Base-by-base conservation (phyloP, 176 grass and related monocot species). In the Aegilops longissima region DNA sequence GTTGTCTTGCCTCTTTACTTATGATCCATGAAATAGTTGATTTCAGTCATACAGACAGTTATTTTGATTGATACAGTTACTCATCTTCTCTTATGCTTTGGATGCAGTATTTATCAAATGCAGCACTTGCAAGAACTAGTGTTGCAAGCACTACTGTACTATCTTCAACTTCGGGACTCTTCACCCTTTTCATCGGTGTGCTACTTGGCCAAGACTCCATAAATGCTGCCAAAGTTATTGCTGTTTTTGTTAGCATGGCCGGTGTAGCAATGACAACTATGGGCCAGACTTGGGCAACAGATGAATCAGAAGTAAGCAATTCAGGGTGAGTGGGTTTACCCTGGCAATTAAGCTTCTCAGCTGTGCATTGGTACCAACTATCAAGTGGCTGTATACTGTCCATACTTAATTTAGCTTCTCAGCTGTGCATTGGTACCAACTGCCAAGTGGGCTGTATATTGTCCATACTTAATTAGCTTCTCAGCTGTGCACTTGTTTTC, bases 71-170 rank as follows among this genome's bases (percentile, higher is more conserved):
- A 52, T n/a, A 59, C 77, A 27, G 5, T 39, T 76, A 87, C 86
- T 87, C 67, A 84, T 68, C 44, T 75, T 73, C 73, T 81, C 58
- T 80, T 87, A 31, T 70, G 25, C 66, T 88, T 45, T 94, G 74
- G 54, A 78, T 95, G 82, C 87, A 99, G 97, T 99, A 99, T 82
- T 89, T 99, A 72, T 99, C 97, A 58, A 99, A 99, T 96, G 97
- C 97, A 12, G 97, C 94, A 17, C 97, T 99, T 89, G 92, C 94
- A 94, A 92, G 97, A 88, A 99, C 97, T 70, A 99, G 97, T 87
- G 97, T 99, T 75, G 97, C 97, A 73, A 99, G 97, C 73, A 96
- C 97, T 34, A 99, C 97, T 82, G 92, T 99, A 61, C 78, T 99
- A 70, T 99, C 92, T 85, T 99, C 97, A 73, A 99, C 97, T 36